Conservation (phyloP, 2,329 filamentous ascomycete genomes). For the Leptographium procerum region DNA sequence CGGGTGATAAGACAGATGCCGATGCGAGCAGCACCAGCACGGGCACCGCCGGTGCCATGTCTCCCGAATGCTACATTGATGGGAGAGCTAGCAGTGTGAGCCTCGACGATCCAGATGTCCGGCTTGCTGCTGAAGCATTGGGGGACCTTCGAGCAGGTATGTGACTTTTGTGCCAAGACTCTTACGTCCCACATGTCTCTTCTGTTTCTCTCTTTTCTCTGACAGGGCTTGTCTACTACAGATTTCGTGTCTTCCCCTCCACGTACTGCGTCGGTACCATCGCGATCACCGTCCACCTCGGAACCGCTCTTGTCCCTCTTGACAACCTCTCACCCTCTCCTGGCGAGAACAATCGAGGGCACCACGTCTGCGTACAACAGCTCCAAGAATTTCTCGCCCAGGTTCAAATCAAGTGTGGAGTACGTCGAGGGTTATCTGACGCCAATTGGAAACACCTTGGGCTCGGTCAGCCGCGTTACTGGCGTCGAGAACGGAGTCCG, state of each 20-base stretch:
- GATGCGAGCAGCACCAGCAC: slow-evolving; percentile 29
- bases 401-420: slow-evolving; percentile 76
- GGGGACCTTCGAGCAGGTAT: slow-evolving; percentile 63
- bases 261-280: slow-evolving; percentile 15
- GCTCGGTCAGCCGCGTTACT: slow-evolving; percentile 70
- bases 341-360: slow-evolving; percentile 74
- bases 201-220: slow-evolving; percentile 4
- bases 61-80: slow-evolving; percentile 33
- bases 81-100: slow-evolving; percentile 40
- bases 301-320: slow-evolving; percentile 81
- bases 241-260: slow-evolving; percentile 56
- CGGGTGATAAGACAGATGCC: slow-evolving; percentile 35
- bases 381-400: slow-evolving; percentile 82
- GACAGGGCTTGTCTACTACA: slow-evolving; percentile 19
- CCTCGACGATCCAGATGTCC: slow-evolving; percentile 55
- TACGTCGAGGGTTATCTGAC: slow-evolving; percentile 83
- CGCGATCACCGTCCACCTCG: slow-evolving; percentile 25
- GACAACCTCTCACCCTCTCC: slow-evolving; percentile 75
- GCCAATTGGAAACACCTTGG: slow-evolving; percentile 77
- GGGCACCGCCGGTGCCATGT: slow-evolving; percentile 27
- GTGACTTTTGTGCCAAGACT: not conserved
- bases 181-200: not conserved
- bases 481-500: slow-evolving; percentile 80
- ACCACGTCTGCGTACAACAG: slow-evolving; percentile 77
- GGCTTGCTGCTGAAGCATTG: slow-evolving; percentile 62